Evolutionary conservation across 768 basidiomycete species (phyloP), one percentile per base, ranked within the genome.

Genomic region (Boletus reticuloceps): DNA sequence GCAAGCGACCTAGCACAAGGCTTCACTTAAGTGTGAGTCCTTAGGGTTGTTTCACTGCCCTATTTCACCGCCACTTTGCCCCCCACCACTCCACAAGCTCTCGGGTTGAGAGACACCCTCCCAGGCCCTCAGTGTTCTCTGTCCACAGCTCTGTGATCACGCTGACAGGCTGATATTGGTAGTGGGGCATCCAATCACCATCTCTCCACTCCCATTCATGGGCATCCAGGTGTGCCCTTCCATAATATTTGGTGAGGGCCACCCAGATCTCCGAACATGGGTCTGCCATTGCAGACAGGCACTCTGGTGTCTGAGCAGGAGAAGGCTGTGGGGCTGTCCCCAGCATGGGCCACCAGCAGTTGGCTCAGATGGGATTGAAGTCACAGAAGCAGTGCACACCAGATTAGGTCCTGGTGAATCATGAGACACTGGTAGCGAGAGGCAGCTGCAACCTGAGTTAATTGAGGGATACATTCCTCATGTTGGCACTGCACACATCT

Each of bases 91-190:
- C 46, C n/a, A 9, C 17, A 20, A 57, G 55, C 39, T 56, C 50
- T 19, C 27, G 2, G 31, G 47, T 52, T 1, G 64, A 66, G 3
- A 73, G 55, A n/a, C 50, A 37, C 0, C 69, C 69, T 39, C 70
- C 61, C 20, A 72, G 19, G 9, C 72, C 69, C 39, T 60, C 45
- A 0, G 56, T 40, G 37, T 64, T 59, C 41, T 73, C 72, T 17
- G 52, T 55, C 69, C 71, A 75, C 25, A 71, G 56, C 37, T 72
- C 56, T 14, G 53, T 37, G 40, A 73, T 52, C 0, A 50, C 34
- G 13, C 36, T n/a, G 40, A 60, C 45, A 19, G 50, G 42, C 50
- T 48, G 53, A 31, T 62, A 66, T 6, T 31, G n/a, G 39, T 72
- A 73, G 37, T 55, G 31, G 1, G 70, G 44, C 9, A 72, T 62